Evolutionary conservation across 2,329 filamentous ascomycete genomes (phyloP), one percentile per base, ranked within the genome.

Genomic region (Diaporthe sp.): DNA sequence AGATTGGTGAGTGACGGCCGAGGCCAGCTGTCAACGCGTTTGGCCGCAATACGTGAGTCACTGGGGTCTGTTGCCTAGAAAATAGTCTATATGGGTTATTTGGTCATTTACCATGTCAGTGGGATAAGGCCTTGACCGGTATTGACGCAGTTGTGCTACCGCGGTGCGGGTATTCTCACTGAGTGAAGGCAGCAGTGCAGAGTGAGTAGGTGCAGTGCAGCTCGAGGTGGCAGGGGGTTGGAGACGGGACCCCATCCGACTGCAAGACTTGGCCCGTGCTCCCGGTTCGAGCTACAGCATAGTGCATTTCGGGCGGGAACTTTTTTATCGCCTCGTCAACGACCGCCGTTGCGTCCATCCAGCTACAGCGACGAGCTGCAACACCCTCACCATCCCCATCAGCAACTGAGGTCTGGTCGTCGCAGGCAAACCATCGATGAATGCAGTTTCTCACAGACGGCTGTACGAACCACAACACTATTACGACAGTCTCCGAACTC

Each of bases 401-500:
- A 49, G 25, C 31, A 76, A 42, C 49, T 37, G 22, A 55, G 39
- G 17, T 25, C 71, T 65, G 71, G 71, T 68, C 71, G 62, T 73
- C 57, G 34, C 44, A 53, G 61, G 28, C 42, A 28, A 42, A 34
- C 71, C 46, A 34, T 67, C 46, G 25, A 77, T 75, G 73, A 71
- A 46, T 60, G 25, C n/a, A 25, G 46, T 25, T 67, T 42, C 57
- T 42, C 42, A 53, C 25, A 39, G 72, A 37, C 62, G 68, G 71
- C 70, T 75, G 76, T 77, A 75, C 46, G 76, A 46, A 73, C 44
- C 51, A 73, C 58, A 39, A 37, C 25, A 49, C 25, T 37, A 60
- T 72, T 57, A 71, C 71, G 71, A 34, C 58, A 53, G 55, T 9
- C 19, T 22, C 17, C 31, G 39, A 71, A 72, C 31, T 9, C 71